Conservation (phyloP, 805 yeast genomes). For the Wickerhamiella spandovensis region DNA sequence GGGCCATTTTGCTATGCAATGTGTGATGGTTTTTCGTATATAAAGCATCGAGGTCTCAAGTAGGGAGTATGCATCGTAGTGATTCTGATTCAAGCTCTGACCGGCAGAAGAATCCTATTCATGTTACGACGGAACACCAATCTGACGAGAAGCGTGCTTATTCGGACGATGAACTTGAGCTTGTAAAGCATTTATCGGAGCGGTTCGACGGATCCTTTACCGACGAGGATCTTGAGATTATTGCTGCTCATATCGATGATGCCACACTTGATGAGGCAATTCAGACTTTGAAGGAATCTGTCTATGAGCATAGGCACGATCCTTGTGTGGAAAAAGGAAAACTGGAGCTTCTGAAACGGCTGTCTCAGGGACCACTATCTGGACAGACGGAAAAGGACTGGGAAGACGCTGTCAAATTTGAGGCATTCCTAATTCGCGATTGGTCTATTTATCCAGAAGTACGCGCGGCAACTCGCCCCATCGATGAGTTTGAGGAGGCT, state of each 20-base stretch:
- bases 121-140: not conserved
- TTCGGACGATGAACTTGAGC: not conserved
- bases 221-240: slow-evolving; percentile 9
- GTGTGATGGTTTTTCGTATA: not conserved
- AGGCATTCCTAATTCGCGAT: slow-evolving; percentile 30
- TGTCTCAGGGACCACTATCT: slow-evolving; percentile 14
- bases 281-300: slow-evolving; percentile 28
- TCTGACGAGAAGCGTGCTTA: not conserved
- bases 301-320: slow-evolving; percentile 33
- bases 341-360: slow-evolving; percentile 24
- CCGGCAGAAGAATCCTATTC: not conserved
- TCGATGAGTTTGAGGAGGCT: slow-evolving; percentile 32
- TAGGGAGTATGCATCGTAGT: no score
- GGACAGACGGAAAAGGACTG: slow-evolving; percentile 16
- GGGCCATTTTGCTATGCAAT: not conserved
- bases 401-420: slow-evolving; percentile 20
- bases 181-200: not conserved
- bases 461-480: slow-evolving; percentile 40
- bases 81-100: not conserved
- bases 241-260: slow-evolving; percentile 16
- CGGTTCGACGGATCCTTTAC: not conserved
- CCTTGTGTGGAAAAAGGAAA: slow-evolving; percentile 33
- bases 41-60: no score
- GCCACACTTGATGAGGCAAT: slow-evolving; percentile 27
- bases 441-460: slow-evolving; percentile 52